phyloP scores from a whole-genome alignment of 169 alveolate species.

The Eimeria praecox region DNA sequence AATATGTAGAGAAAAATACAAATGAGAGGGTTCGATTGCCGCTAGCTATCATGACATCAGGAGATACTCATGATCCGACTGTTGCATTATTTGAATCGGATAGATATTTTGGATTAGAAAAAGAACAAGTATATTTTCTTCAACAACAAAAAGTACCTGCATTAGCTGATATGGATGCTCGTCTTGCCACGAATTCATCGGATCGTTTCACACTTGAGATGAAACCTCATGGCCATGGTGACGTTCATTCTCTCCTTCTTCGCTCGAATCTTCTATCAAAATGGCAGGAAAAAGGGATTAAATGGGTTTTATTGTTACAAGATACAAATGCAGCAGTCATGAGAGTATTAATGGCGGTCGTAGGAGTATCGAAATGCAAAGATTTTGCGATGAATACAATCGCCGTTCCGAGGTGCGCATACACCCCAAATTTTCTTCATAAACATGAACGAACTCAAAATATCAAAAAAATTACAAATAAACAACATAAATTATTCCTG shows the following conservation, averaged over 20 bases:
- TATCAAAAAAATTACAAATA: too few species aligned
- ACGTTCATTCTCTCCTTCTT: conserved; percentile 94
- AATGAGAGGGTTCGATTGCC: conserved; percentile 85
- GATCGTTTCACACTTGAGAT: conserved; percentile 81
- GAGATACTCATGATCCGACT: conserved; percentile 94
- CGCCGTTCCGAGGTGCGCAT: conserved; percentile 80
- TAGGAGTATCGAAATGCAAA: conserved; percentile 90
- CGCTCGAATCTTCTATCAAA: conserved; percentile 87
- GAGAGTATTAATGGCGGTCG: conserved; percentile 91
- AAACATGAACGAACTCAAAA: neutral
- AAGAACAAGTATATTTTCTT: conserved; percentile 90
- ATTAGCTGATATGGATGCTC: conserved; percentile 92
- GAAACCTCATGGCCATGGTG: conserved; percentile 99
- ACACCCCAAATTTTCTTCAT: neutral
- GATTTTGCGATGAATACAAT: conserved; percentile 80
- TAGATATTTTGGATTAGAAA: conserved; percentile 90
- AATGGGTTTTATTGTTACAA: conserved; percentile 92
- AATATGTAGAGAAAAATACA: neutral
- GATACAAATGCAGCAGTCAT: conserved; percentile 96
- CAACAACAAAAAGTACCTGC: conserved; percentile 97
- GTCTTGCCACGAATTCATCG: conserved; percentile 87
- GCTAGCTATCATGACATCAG: conserved; percentile 96
- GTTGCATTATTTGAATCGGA: conserved; percentile 88
- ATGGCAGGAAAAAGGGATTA: conserved; percentile 87
- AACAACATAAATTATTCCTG: neutral